phyloP scores from a whole-genome alignment of 83 land plant species.

The Thuja plicata region DNA sequence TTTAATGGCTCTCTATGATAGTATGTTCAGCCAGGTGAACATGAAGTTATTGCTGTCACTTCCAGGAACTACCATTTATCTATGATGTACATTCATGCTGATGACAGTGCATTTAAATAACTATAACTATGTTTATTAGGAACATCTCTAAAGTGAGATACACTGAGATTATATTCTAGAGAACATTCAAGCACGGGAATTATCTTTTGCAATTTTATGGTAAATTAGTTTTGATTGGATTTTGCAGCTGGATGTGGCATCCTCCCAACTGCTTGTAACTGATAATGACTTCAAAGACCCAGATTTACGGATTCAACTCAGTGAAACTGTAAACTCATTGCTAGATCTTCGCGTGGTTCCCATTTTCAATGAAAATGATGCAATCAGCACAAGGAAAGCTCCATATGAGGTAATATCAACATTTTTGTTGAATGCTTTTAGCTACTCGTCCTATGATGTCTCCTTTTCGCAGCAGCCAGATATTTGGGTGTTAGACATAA shows the following conservation, averaged over 20 bases:
- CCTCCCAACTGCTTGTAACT: conserved; percentile 93
- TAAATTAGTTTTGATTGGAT: conserved; percentile 9
- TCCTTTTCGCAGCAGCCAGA: background rate
- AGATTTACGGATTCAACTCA: conserved; percentile 78
- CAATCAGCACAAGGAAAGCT: conserved; percentile 86
- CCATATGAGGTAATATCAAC: conserved; percentile 80
- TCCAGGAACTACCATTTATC: background rate
- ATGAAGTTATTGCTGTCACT: background rate
- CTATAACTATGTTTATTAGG: background rate
- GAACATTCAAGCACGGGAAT: background rate
- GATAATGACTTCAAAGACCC: conserved; percentile 87
- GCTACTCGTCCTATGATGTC: background rate
- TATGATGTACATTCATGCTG: background rate
- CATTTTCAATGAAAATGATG: conserved; percentile 96
- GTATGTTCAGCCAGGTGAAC: conserved; percentile 81
- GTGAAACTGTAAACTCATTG: conserved; percentile 73
- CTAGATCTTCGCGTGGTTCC: conserved; percentile 77
- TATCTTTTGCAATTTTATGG: background rate
- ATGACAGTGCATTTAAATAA: background rate
- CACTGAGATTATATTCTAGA: background rate
- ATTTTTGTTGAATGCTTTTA: background rate
- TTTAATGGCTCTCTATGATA: conserved; percentile 96
- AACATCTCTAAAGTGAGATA: background rate
- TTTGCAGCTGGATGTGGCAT: conserved; percentile 93
- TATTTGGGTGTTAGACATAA: background rate